Percentiles rank a stretch among this genome's conserved stretches.
Evolutionary conservation across 352 stramenopile genomes (phyloP).

Genomic region (Pythium pyrilobum): DNA sequence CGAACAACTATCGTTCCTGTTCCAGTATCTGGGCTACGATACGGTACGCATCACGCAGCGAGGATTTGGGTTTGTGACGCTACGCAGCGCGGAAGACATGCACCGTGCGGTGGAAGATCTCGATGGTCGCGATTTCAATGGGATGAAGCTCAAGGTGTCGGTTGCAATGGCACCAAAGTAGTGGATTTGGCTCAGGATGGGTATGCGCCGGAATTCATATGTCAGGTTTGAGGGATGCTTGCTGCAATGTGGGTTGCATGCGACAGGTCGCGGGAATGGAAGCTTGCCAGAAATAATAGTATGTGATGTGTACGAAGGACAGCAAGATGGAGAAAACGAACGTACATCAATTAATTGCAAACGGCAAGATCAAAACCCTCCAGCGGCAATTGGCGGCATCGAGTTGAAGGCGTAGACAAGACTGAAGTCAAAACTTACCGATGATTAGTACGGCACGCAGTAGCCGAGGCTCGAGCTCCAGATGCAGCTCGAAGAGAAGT

Average conservation of each 20-base stretch:
- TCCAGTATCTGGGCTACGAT: constrained; percentile 77
- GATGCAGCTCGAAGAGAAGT: background rate
- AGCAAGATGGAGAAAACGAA: too few species aligned
- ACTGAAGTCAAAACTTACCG: background rate
- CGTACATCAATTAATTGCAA: background rate
- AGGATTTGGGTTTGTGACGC: constrained; percentile 78
- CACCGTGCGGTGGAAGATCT: constrained; percentile 75
- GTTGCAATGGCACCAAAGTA: constrained; percentile 20
- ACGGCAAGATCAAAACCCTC: background rate
- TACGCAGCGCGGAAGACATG: constrained; percentile 73
- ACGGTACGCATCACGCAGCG: constrained; percentile 80
- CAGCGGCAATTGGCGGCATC: too few species aligned
- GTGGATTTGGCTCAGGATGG: background rate
- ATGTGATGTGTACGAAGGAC: too few species aligned
- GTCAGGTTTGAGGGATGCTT: too few species aligned
- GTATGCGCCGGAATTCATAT: background rate
- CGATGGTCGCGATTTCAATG: constrained; percentile 74
- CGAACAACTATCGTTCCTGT: constrained; percentile 74
- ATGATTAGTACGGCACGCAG: background rate
- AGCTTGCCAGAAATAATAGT: too few species aligned
- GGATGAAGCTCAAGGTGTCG: constrained; percentile 50
- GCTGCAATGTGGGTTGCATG: too few species aligned
- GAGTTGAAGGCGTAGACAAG: background rate
- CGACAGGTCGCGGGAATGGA: too few species aligned
- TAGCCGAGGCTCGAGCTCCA: background rate